Evolutionary conservation across 345 rosid species (phyloP).

Genomic region (Geranium brycei): DNA sequence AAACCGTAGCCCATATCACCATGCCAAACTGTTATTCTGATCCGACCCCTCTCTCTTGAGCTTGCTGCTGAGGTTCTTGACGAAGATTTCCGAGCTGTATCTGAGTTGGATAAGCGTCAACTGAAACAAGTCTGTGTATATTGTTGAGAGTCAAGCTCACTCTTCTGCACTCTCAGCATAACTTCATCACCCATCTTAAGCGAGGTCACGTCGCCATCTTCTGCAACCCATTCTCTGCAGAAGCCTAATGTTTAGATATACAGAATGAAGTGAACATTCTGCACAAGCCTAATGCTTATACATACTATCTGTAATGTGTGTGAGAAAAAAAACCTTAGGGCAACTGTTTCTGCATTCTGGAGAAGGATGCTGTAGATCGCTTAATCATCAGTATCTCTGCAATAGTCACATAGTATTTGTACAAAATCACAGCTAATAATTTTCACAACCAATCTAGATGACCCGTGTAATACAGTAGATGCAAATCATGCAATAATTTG

Average conservation of each 20-base stretch:
- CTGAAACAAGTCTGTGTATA: too few species aligned
- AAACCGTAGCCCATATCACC: too few species aligned
- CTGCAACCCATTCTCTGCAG: slow-evolving; percentile 27
- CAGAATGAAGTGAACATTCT: background rate
- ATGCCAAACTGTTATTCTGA: too few species aligned
- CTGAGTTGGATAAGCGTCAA: too few species aligned
- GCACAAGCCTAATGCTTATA: background rate
- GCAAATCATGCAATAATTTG: background rate
- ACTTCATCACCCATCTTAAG: slow-evolving; percentile 55
- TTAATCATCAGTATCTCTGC: slow-evolving; percentile 35
- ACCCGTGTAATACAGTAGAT: background rate
- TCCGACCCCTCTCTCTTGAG: too few species aligned
- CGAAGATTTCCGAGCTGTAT: too few species aligned
- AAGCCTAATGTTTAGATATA: background rate
- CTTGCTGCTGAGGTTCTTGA: too few species aligned
- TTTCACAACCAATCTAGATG: background rate
- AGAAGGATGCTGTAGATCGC: slow-evolving; percentile 40
- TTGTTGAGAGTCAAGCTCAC: slow-evolving; percentile 10
- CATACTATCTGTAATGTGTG: background rate
- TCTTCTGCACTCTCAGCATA: slow-evolving; percentile 52
- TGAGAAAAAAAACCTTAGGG: slow-evolving; percentile 34
- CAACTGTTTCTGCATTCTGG: slow-evolving; percentile 82
- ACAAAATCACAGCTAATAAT: too few species aligned
- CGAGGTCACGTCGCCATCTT: slow-evolving; percentile 41
- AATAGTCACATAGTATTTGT: background rate